These are phyloP conservation scores for Akanthomyces uredinophilus DNA, from an alignment of 2,329 filamentous ascomycete species.

Conservation along the genomic window DNA sequence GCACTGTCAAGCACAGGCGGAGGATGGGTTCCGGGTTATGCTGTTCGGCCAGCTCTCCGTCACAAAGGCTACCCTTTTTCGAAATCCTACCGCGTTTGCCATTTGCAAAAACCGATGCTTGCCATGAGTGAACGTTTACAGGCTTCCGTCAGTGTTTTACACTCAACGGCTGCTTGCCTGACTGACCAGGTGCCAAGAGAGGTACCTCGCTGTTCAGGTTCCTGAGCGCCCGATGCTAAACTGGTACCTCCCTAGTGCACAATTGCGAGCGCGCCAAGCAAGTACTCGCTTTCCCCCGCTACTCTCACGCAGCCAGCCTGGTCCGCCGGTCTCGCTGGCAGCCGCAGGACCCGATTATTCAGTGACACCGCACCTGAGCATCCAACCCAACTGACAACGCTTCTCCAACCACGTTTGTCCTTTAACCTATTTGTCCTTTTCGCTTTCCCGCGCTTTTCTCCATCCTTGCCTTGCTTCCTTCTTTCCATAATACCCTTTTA, in stretches of 20 bases:
- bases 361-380: conserved; percentile 1
- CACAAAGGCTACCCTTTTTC: too few species aligned
- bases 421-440: background rate
- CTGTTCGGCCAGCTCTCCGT: background rate
- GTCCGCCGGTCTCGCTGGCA: background rate
- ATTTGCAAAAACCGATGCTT: too few species aligned
- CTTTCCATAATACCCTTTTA: background rate
- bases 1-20: background rate
- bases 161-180: background rate
- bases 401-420: background rate
- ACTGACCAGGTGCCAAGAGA: background rate
- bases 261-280: background rate
- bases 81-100: too few species aligned
- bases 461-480: background rate
- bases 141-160: too few species aligned
- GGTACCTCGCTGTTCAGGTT: background rate
- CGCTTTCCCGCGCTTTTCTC: background rate
- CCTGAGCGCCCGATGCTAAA: background rate
- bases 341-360: conserved; percentile 3
- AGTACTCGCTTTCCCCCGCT: background rate
- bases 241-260: background rate
- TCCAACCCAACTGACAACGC: background rate
- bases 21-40: background rate
- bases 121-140: too few species aligned
- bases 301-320: background rate